Evolutionary conservation across 1,284 basidiomycete genomes (phyloP), one percentile per base, ranked within the genome.

Genomic region (Puccinia horiana): DNA sequence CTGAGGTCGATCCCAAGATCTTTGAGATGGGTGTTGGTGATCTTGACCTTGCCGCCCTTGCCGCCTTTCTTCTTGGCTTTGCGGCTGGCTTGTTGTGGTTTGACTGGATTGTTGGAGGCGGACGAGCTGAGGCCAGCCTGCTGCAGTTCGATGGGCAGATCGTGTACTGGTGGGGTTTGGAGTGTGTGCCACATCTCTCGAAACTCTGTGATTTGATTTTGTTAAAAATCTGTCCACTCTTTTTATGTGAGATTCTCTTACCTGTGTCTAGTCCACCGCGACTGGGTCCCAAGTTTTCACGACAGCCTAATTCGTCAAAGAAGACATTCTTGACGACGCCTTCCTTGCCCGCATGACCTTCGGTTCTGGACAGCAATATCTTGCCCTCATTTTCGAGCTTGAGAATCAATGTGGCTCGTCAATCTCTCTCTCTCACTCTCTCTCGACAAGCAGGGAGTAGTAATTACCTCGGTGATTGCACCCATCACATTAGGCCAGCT

Each of bases 301-400:
- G 37, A 35, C 70, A 81, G 32, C 79, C 79, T 47, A 81, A 65
- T 74, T 81, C 56, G 49, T 81, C 79, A 65, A 47, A 74, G 44
- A 81, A 74, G 20, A 81, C 70, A 1, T 54, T 74, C 61, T 81
- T 81, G 56, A 58, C 49, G n/a, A 65, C 32, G 11, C 79, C 79
- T 52, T 81, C 79, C 37, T 81, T 81, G 8, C 69, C 79, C 3
- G 52, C 67, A 23, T 63, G 23, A 26, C 69, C 54, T 49, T 81
- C 79, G 42, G 79, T 81, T 20, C 79, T 32, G 32, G 58, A 74
- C 5, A 81, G 70, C 42, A 81, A 63, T n/a, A 81, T 32, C 37
- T 81, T 81, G 5, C 79, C 79, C 73, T 81, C 79, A 37, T 81
- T 81, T 49, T 81, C 79, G 52, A 81, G 79, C 79, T 81, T 44